Evolutionary conservation across 352 stramenopile genomes (phyloP), one percentile per base, ranked within the genome.

Genomic region (Globisporangium yorkense): DNA sequence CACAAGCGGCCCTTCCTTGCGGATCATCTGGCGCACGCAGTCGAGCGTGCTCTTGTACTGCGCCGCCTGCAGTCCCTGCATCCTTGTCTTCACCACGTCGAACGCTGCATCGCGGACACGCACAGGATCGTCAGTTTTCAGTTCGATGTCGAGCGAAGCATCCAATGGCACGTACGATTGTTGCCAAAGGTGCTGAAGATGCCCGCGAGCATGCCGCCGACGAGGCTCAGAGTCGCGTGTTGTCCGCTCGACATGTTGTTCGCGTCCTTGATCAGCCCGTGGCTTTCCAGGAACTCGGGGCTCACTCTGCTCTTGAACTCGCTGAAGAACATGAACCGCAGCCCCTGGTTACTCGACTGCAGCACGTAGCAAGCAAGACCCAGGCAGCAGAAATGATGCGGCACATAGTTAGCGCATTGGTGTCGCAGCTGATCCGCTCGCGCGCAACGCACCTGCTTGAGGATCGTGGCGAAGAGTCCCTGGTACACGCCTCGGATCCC

Each of bases 261-360:
- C 20, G 94, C 87, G 43, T 86, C 72, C 29, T 55, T 67, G 76
- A 88, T 77, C 24, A 90, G 57, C 20, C 61, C 64, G 31, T 77
- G 55, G 2, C 46, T 75, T 52, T 82, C 68, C 9, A 92, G 55
- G 58, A 86, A 74, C 44, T 78, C 77, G 2, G 77, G 80, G 21
- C 35, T 84, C 49, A 84, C 54, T 20, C 76, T 72, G 29, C 75
- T 74, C 68, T 97, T 97, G 73, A 97, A 98, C 72, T 98, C 93
- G 63, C 94, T 97, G 62, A 98, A 98, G 87, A 89, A 98, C 88
- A 98, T 98, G 62, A 98, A 98, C 5, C 96, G 88, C 52, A 98
- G 75, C 2, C 94, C 96, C 68, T 98, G 92, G 78, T 98, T 98
- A 57, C 84, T 97, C 13, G 92, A 94, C 75, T 88, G 37, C 37